A percentile compares a stretch with the other conserved stretches of the same genome.
Conservation (phyloP, 768 basidiomycete genomes). For the Austroboletus eburneus region DNA sequence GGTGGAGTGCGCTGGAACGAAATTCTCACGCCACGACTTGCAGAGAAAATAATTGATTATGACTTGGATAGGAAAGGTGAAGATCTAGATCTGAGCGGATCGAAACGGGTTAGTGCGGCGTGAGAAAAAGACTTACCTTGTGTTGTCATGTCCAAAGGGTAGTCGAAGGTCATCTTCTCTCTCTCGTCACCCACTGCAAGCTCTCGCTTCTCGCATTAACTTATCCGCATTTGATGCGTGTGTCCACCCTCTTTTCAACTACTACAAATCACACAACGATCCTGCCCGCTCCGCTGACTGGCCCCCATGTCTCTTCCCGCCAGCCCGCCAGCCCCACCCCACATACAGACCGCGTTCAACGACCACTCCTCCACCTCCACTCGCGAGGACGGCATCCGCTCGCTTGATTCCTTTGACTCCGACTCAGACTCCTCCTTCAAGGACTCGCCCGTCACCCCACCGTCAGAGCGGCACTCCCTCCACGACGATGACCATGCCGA, state of each 20-base stretch:
- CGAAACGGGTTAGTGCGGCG: not conserved
- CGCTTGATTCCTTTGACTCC: conserved; percentile 9
- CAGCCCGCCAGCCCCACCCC: not conserved
- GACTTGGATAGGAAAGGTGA: too few species aligned
- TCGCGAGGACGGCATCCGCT: not conserved
- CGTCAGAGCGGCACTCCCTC: not conserved
- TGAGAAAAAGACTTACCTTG: not conserved
- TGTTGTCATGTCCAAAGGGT: not conserved
- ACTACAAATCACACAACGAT: conserved; percentile 9
- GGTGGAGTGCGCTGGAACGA: not conserved
- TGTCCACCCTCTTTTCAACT: conserved; percentile 3
- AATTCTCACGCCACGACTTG: not conserved
- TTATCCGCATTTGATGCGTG: conserved; percentile 3
- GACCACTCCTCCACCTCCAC: not conserved
- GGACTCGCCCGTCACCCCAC: conserved; percentile 1
- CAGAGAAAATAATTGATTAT: too few species aligned
- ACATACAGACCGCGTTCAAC: not conserved
- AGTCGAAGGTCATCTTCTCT: not conserved
- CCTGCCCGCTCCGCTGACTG: not conserved
- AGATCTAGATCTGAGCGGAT: too few species aligned
- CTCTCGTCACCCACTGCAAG: not conserved
- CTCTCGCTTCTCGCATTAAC: conserved; percentile 1
- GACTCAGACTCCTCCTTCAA: conserved; percentile 9
- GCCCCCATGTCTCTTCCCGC: not conserved
- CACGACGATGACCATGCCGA: conserved; percentile 9